Conservation (phyloP, 306 rosid species). For the Glycine soja region DNA sequence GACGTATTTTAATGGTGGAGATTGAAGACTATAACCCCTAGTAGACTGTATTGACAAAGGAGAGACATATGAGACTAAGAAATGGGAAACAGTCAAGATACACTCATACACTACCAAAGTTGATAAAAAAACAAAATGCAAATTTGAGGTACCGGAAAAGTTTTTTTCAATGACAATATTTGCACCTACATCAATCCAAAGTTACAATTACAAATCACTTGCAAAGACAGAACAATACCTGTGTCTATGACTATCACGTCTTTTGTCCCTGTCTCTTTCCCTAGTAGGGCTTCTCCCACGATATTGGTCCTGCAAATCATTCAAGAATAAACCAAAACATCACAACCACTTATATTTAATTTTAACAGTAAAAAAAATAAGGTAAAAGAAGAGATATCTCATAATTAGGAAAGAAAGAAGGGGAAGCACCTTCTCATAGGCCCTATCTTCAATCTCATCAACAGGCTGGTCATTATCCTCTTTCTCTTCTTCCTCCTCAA, state of each 20-base stretch:
- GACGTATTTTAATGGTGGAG: too few relatives aligned
- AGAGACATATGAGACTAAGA: too few relatives aligned
- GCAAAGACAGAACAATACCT: constrained; percentile 59
- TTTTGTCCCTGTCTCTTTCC: constrained; percentile 91
- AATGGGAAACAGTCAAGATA: background rate
- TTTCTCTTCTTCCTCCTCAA: constrained; percentile 98
- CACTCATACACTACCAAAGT: constrained; percentile 25
- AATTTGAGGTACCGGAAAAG: constrained; percentile 19
- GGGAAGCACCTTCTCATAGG: constrained; percentile 68
- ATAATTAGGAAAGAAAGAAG: constrained; percentile 27
- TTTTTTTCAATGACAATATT: background rate
- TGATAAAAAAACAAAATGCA: constrained; percentile 6
- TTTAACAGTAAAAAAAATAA: background rate
- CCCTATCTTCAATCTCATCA: constrained; percentile 73
- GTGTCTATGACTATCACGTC: constrained; percentile 90
- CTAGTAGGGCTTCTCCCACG: constrained; percentile 89
- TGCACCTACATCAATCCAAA: constrained; percentile 12
- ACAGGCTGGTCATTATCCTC: constrained; percentile 84
- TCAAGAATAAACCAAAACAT: constrained; percentile 36
- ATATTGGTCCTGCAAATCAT: constrained; percentile 65
- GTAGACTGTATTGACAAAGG: too few relatives aligned
- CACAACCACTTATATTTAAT: background rate
- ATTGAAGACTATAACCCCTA: too few relatives aligned
- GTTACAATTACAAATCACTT: constrained; percentile 1
- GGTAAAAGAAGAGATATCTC: constrained; percentile 1